Evolutionary conservation across 2,329 filamentous ascomycete genomes (phyloP), one percentile per base, ranked within the genome.

Genomic region (Cladophialophora carrionii): DNA sequence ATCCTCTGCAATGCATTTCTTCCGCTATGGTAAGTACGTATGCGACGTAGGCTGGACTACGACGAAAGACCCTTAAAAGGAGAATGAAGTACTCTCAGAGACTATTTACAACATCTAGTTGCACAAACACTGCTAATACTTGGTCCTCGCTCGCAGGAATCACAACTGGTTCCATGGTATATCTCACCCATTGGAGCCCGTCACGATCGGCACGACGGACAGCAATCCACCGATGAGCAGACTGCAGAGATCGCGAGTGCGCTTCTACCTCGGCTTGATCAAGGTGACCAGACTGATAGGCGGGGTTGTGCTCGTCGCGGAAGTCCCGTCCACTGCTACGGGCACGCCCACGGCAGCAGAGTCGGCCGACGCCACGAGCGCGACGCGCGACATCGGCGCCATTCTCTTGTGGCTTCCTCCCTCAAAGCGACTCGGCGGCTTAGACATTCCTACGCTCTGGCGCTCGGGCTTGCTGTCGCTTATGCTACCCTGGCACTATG

Each of bases 1-100:
- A 68, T 68, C 31, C 57, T 66, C 3, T 64, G 63, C 57, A 68
- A 68, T 62, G 63, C 66, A 29, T 68, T 68, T 53, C 66, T 68
- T 41, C 66, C 66, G 4, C 10, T 68, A 7, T 68, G 66, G 66
- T 68, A 24, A 54, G 63, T 51, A 29, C 1, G 9, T 10, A 48
- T 20, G 20, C 7, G 37, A 29, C 26, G 26, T 3, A 29, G 26
- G 26, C 26, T 29, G 26, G 6, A 29, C 26, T 6, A 29, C 26
- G 26, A 29, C 6, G 26, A 29, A 6, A n/a, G n/a, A n/a, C n/a
- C n/a, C n/a, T n/a, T n/a, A n/a, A n/a, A n/a, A n/a, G 3, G 26
- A 29, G 26, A 29, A 29, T 29, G 26, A 29, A 6, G 3, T 3
- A 29, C 26, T 29, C 6, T 6, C 26, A 3, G 3, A 6, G 26